Evolutionary conservation across 2,329 filamentous ascomycete genomes (phyloP).

Genomic region (Fusarium neocosmosporiellum): DNA sequence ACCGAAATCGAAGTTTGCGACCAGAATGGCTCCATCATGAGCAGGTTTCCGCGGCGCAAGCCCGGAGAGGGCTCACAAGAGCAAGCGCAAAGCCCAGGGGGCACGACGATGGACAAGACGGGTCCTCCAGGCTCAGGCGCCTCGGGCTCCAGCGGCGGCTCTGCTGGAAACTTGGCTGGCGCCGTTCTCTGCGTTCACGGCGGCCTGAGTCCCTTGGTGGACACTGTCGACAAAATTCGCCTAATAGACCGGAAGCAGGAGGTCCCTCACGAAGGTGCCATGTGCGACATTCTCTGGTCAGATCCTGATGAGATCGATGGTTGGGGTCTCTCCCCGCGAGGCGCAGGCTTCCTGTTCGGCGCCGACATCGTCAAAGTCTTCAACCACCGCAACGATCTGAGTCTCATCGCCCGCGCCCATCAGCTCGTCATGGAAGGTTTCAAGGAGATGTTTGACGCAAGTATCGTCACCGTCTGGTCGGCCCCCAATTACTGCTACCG

Average conservation of each 20-base stretch:
- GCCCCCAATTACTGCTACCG: conserved; percentile 97
- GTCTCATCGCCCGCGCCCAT: conserved; percentile 91
- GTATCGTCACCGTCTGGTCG: conserved; percentile 98
- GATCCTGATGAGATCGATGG: conserved; percentile 98
- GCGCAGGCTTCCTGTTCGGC: conserved; percentile 95
- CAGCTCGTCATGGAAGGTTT: conserved; percentile 99
- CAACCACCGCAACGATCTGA: conserved; percentile 93
- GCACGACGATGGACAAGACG: conserved; percentile 52
- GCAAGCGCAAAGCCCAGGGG: conserved; percentile 43
- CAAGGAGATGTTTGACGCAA: conserved; percentile 98
- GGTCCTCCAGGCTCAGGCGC: conserved; percentile 86
- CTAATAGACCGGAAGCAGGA: conserved; percentile 97
- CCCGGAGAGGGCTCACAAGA: conserved; percentile 40
- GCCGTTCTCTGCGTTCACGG: conserved; percentile 97
- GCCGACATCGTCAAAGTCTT: conserved; percentile 96
- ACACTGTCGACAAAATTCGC: conserved; percentile 94
- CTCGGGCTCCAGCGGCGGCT: conserved; percentile 73
- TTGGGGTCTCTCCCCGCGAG: conserved; percentile 93
- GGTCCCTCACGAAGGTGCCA: conserved; percentile 97
- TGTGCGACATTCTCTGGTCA: conserved; percentile 98
- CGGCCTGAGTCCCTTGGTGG: conserved; percentile 89
- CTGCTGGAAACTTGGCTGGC: conserved; percentile 76
- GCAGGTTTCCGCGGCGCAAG: conserved; percentile 71
- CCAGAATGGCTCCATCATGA: conserved; percentile 82
- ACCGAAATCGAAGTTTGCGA: conserved; percentile 95